Evolutionary conservation across 805 yeast species (phyloP).

Genomic region (Yarrowia osloensis): DNA sequence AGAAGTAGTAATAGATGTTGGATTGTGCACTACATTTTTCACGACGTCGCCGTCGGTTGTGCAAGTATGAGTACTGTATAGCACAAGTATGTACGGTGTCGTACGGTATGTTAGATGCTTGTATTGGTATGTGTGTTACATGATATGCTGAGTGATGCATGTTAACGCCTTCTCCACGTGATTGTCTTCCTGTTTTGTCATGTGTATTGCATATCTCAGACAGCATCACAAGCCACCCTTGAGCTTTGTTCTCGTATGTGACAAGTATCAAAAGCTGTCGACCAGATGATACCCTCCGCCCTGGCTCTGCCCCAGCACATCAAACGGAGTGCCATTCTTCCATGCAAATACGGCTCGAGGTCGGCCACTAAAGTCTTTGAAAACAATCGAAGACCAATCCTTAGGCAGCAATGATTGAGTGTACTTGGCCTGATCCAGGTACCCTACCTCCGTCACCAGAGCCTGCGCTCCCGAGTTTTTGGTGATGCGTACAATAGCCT

Average conservation of each 20-base stretch:
- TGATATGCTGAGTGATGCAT: too few relatives aligned
- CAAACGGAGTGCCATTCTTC: conserved; percentile 16
- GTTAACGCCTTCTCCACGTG: too few relatives aligned
- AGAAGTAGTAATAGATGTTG: conserved; percentile 1
- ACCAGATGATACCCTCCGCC: not conserved
- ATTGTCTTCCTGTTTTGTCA: too few relatives aligned
- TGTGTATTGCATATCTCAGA: too few relatives aligned
- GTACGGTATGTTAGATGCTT: too few relatives aligned
- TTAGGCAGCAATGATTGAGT: conserved; percentile 2
- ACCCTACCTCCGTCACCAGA: conserved; percentile 10
- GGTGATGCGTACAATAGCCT: not conserved
- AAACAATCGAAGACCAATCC: not conserved
- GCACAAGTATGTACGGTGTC: not conserved
- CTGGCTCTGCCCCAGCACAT: not conserved
- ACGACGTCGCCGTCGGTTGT: not conserved
- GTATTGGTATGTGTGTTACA: too few relatives aligned
- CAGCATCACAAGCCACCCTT: too few relatives aligned
- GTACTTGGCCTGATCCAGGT: conserved; percentile 23
- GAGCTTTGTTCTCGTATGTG: too few relatives aligned
- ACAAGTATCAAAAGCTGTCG: not conserved
- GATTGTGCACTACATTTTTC: not conserved
- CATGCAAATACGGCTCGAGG: conserved; percentile 24
- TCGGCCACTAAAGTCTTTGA: not conserved
- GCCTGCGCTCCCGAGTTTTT: not conserved
- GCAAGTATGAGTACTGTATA: not conserved